Base-by-base conservation (phyloP, 2,329 filamentous ascomycete genomes). In the Ceratocystis papillata region DNA sequence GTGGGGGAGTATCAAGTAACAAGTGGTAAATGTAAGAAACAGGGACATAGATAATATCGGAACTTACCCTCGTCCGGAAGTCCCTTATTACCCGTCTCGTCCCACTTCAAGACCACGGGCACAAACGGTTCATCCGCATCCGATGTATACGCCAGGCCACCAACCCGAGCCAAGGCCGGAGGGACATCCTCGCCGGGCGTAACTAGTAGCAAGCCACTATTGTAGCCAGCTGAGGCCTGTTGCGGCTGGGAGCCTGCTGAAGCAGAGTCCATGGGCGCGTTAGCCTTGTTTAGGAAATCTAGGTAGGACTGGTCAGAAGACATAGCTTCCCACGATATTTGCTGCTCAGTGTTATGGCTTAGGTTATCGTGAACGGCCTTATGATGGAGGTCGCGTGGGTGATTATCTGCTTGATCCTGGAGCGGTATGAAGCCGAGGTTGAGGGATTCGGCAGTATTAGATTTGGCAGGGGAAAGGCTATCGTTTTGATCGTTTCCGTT, bases 51-150 rank as follows among this genome's bases (percentile, higher is more conserved):
- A 69, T 48, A 20, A 7, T 20, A 62, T 12, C 12, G 7, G 20
- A 22, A 77, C 80, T 71, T 73, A 87, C 85, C 79, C 74, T 87
- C 85, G 70, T 83, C 79, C 0, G 86, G 83, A 71, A 87, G 72
- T 2, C 79, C 78, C 62, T 76, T 77, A 48, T 76, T 76, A 28
- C 77, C 79, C 20, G 73, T 75, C 69, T 81, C 80, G 22, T 79
- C 75, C 77, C 82, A 89, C 70, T 79, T 80, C 70, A 96, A 74
- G 64, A 82, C 84, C 5, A 96, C 89, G 2, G 85, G 84, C 73
- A 88, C 85, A 75, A 96, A 96, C 3, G 87, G 86, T 79, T 95
- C 90, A 74, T 96, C 91, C 37, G 89, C 85, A 67, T 96, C 92
- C 69, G 87, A 94, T 17, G 83, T 75, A 75, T 94, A 96, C n/a